phyloP scores from a whole-genome alignment of 768 basidiomycete species.

The Xerocomellus intermedius region DNA sequence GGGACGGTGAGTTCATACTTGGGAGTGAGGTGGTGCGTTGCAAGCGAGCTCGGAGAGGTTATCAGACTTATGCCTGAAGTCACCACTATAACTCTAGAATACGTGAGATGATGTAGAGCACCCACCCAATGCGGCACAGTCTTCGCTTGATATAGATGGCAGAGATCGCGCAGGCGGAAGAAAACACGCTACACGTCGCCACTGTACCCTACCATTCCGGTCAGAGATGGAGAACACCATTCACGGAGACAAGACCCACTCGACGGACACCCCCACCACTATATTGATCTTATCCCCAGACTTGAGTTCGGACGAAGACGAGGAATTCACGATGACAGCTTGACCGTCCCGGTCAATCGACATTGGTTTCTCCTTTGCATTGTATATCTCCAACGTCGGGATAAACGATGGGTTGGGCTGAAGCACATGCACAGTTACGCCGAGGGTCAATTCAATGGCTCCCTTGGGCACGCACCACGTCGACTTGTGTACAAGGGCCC shows the following conservation, averaged over 20 bases:
- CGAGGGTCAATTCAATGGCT: neutral
- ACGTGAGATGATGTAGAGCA: slow-evolving; percentile 3
- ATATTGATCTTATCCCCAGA: slow-evolving; percentile 56
- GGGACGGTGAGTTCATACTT: slow-evolving; percentile 48
- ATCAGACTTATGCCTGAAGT: slow-evolving; percentile 52
- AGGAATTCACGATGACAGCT: slow-evolving; percentile 35
- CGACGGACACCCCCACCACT: slow-evolving; percentile 40
- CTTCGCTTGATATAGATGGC: slow-evolving; percentile 36
- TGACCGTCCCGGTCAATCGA: slow-evolving; percentile 39
- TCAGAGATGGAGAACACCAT: neutral
- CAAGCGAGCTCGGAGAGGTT: slow-evolving; percentile 40
- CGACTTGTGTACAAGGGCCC: slow-evolving; percentile 46
- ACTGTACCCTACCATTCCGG: slow-evolving; percentile 41
- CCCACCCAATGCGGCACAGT: slow-evolving; percentile 57
- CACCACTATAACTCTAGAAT: neutral
- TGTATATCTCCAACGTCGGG: slow-evolving; percentile 49
- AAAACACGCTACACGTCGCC: slow-evolving; percentile 53
- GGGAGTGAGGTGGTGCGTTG: slow-evolving; percentile 65
- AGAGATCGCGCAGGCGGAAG: slow-evolving; percentile 37
- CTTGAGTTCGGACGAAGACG: slow-evolving; percentile 41
- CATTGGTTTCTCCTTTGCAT: slow-evolving; percentile 48
- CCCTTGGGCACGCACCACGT: slow-evolving; percentile 49
- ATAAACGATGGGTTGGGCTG: slow-evolving; percentile 50
- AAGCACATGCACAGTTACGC: neutral
- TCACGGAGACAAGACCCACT: slow-evolving; percentile 37